phyloP scores from a whole-genome alignment of 768 basidiomycete species.

The Harrya chromipes region DNA sequence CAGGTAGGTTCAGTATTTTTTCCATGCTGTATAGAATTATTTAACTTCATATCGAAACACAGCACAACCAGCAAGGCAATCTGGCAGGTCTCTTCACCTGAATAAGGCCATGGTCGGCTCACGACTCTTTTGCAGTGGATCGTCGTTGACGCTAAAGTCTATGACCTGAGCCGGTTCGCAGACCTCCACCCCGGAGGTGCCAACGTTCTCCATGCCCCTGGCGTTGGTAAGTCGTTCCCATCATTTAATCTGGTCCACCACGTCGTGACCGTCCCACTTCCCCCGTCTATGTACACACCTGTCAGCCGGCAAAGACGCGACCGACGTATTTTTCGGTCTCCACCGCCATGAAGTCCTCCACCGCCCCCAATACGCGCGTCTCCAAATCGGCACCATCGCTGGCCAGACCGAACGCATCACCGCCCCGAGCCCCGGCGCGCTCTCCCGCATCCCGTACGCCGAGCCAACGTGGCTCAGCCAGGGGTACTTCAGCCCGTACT shows the following conservation, averaged over 20 bases:
- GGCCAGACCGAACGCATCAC: conserved; percentile 58
- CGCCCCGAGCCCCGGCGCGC: conserved; percentile 53
- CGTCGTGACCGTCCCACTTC: neutral
- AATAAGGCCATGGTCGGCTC: neutral
- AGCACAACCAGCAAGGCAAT: conserved; percentile 90
- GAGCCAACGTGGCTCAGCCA: conserved; percentile 78
- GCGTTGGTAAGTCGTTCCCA: conserved; percentile 51
- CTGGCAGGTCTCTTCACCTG: conserved; percentile 45
- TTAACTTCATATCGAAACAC: neutral
- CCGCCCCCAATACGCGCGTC: conserved; percentile 67
- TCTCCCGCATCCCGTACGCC: conserved; percentile 78
- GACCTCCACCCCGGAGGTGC: conserved; percentile 82
- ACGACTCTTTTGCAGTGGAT: conserved; percentile 57
- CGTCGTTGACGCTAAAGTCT: conserved; percentile 76
- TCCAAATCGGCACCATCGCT: conserved; percentile 61
- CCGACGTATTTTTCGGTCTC: conserved; percentile 79
- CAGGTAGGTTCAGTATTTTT: conserved; percentile 43
- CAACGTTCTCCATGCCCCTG: conserved; percentile 63
- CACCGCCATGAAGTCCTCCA: conserved; percentile 80
- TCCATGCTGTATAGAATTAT: neutral
- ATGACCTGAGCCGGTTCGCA: conserved; percentile 77
- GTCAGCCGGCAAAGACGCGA: conserved; percentile 69
- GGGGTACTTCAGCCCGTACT: conserved; percentile 75
- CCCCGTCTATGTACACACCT: too few species aligned
- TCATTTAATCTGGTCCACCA: neutral